A percentile compares a stretch with the other conserved stretches of the same genome.
phyloP scores from a whole-genome alignment of 345 rosid genomes.

The Punica granatum region DNA sequence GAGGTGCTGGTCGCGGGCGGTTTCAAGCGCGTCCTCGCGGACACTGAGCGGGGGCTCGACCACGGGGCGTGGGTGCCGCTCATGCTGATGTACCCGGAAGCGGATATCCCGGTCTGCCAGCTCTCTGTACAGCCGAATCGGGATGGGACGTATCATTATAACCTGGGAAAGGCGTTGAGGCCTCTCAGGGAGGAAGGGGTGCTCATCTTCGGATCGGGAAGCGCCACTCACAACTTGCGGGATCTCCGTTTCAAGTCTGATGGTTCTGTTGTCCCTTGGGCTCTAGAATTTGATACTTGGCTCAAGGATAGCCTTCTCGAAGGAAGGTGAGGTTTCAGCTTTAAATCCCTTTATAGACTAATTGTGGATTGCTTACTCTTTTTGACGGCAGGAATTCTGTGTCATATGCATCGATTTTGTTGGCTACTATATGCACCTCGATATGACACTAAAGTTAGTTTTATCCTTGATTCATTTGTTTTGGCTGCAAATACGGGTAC shows the following conservation, averaged over 20 bases:
- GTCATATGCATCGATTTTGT: too few relatives aligned
- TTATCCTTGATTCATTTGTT: too few relatives aligned
- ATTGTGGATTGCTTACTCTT: background rate
- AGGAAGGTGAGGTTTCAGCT: slow-evolving; percentile 51
- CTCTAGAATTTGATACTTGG: slow-evolving; percentile 76
- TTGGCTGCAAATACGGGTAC: too few relatives aligned
- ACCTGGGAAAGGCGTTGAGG: slow-evolving; percentile 83
- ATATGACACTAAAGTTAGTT: too few relatives aligned
- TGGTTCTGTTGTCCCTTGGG: slow-evolving; percentile 48
- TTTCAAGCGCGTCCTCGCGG: slow-evolving; percentile 50
- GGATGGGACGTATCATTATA: slow-evolving; percentile 62
- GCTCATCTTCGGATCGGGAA: slow-evolving; percentile 81
- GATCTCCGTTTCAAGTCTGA: slow-evolving; percentile 14
- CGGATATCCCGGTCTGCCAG: slow-evolving; percentile 74
- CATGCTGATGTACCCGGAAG: slow-evolving; percentile 93
- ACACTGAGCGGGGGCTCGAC: slow-evolving; percentile 68
- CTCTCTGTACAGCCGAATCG: slow-evolving; percentile 61
- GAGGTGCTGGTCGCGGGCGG: slow-evolving; percentile 52
- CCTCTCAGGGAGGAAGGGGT: slow-evolving; percentile 80
- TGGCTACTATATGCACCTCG: too few relatives aligned
- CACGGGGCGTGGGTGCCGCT: slow-evolving; percentile 97
- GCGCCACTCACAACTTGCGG: slow-evolving; percentile 73
- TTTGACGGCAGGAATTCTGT: background rate
- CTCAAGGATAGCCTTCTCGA: slow-evolving; percentile 65
- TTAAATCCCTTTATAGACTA: background rate